Conservation (phyloP, 2,329 filamentous ascomycete genomes). For the Thelonectria rubi region DNA sequence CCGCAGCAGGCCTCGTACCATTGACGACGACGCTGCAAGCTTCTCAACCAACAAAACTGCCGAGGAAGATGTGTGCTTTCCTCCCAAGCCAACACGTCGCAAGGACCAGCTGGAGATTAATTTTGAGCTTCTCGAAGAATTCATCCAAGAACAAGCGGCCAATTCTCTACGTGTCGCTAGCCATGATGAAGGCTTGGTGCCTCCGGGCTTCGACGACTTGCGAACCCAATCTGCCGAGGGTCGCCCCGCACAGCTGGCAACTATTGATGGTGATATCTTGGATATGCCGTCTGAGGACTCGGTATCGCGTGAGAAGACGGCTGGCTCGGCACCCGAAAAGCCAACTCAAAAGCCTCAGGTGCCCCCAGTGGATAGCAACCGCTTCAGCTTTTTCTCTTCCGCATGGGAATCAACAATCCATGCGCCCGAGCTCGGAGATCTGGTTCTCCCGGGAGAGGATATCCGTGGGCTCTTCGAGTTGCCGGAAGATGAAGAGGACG, state of each 20-base stretch:
- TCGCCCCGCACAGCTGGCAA: slow-evolving; percentile 53
- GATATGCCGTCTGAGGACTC: slow-evolving; percentile 60
- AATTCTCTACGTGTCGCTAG: slow-evolving; percentile 59
- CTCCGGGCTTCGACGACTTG: slow-evolving; percentile 47
- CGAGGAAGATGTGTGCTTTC: slow-evolving; percentile 91
- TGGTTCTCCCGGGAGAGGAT: slow-evolving; percentile 88
- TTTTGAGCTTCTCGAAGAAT: slow-evolving; percentile 93
- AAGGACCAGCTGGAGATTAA: slow-evolving; percentile 86
- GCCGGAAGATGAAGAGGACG: slow-evolving; percentile 70
- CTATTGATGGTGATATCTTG: slow-evolving; percentile 65
- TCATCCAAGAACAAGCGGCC: slow-evolving; percentile 70
- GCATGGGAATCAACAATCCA: slow-evolving; percentile 94
- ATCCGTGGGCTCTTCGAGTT: slow-evolving; percentile 85
- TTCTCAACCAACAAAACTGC: slow-evolving; percentile 74
- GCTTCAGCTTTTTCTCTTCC: slow-evolving; percentile 97
- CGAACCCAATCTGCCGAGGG: slow-evolving; percentile 41
- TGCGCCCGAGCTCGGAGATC: slow-evolving; percentile 85
- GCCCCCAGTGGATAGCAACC: slow-evolving; percentile 69
- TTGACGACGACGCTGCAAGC: slow-evolving; percentile 70
- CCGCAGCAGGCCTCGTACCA: slow-evolving; percentile 65
- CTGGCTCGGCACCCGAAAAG: slow-evolving; percentile 31
- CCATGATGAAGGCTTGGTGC: slow-evolving; percentile 58
- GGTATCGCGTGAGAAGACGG: slow-evolving; percentile 57
- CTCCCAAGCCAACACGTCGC: slow-evolving; percentile 71
- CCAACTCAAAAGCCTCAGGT: slow-evolving; percentile 50